Conservation (phyloP, 2,329 filamentous ascomycete genomes). For the Chaetomiaceae sp. region DNA sequence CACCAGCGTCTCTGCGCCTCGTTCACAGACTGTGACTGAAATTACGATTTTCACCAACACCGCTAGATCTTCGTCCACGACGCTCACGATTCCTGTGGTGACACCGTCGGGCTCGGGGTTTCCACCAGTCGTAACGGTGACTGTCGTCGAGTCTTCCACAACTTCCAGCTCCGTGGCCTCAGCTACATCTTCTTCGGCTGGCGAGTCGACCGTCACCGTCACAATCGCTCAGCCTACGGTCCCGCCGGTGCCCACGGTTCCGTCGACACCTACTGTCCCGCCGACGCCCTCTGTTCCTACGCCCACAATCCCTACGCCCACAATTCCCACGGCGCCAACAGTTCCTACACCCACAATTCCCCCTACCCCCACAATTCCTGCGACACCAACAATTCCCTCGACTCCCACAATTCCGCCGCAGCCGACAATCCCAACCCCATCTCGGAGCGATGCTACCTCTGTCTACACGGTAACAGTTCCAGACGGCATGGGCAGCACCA, state of each 20-base stretch:
- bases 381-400: no score
- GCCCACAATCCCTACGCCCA: no score
- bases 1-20: slow-evolving; percentile 3
- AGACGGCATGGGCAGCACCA: slow-evolving; percentile 2
- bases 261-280: no score
- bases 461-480: slow-evolving; percentile 17
- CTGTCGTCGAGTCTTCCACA: background rate
- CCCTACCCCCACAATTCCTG: no score
- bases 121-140: slow-evolving; percentile 14
- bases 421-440: slow-evolving; percentile 4
- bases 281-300: no score
- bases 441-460: slow-evolving; percentile 5
- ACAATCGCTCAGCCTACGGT: no score
- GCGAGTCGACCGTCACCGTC: no score
- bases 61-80: background rate
- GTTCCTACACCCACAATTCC: no score
- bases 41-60: background rate
- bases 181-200: slow-evolving; percentile 3
- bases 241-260: no score
- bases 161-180: slow-evolving; percentile 2
- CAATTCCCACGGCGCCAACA: no score
- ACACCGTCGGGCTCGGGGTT: slow-evolving; percentile 8
- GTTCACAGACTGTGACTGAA: slow-evolving; percentile 18
- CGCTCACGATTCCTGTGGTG: background rate
- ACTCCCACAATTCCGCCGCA: background rate